These are phyloP conservation scores for Geotrichum australiense DNA, from an alignment of 1,139 yeast species.

Conservation along the genomic window DNA sequence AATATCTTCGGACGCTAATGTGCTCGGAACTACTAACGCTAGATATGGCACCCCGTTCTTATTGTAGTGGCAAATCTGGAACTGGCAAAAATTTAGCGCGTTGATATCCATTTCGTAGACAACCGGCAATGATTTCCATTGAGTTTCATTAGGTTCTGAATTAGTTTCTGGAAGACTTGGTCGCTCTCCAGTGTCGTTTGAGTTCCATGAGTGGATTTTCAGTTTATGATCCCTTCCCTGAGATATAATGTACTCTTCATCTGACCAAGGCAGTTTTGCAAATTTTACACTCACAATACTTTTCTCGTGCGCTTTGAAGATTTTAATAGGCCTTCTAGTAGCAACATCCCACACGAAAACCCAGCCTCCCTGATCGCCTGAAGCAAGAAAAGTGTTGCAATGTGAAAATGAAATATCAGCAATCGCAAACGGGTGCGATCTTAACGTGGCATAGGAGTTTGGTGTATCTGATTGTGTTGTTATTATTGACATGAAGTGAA, in stretches of 20 bases:
- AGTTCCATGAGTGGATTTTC: no score
- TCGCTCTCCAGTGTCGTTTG: no score
- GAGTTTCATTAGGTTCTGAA: no score
- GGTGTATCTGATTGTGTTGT: no score
- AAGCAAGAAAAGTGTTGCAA: constrained; percentile 25
- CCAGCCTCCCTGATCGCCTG: constrained; percentile 38
- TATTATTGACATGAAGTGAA: no score
- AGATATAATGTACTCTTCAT: constrained; percentile 27
- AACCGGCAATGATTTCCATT: no score
- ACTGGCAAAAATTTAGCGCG: constrained; percentile 35
- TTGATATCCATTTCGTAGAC: constrained; percentile 35
- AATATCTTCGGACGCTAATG: constrained; percentile 33
- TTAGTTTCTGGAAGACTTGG: no score
- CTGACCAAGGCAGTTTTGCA: no score
- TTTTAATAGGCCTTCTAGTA: constrained; percentile 33
- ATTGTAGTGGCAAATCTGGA: neutral
- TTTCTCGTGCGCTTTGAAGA: constrained; percentile 34
- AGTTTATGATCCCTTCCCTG: constrained; percentile 38
- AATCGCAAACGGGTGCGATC: constrained; percentile 27
- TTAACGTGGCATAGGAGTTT: constrained; percentile 21
- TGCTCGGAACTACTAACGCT: constrained; percentile 35
- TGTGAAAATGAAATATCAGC: constrained; percentile 23
- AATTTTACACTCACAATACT: no score
- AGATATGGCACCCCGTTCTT: neutral
- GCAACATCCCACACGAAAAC: constrained; percentile 35